Conservation (phyloP, 495 filamentous ascomycete species). For the Aspergillus kassunensis region DNA sequence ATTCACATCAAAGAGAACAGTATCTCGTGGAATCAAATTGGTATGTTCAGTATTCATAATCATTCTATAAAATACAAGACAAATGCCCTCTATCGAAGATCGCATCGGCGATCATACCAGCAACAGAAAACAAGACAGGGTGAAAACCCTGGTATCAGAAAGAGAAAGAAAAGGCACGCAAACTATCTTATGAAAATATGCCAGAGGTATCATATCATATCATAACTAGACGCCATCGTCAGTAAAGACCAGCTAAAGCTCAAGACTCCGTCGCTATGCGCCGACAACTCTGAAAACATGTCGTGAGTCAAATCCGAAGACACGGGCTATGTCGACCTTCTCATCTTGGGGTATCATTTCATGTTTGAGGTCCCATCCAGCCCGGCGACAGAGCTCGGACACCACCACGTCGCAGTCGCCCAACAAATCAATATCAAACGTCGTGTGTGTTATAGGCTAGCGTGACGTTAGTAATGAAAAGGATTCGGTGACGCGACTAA, state of each 20-base stretch:
- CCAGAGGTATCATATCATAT: slow-evolving; percentile 15
- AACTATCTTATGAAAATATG: not conserved
- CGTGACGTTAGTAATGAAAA: slow-evolving; percentile 6
- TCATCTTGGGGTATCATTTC: slow-evolving; percentile 74
- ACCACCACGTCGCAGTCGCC: slow-evolving; percentile 93
- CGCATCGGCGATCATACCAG: not conserved
- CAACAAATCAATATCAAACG: slow-evolving; percentile 92
- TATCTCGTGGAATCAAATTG: not conserved
- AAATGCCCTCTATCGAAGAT: slow-evolving; percentile 9
- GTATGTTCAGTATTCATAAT: slow-evolving; percentile 1
- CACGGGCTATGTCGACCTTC: slow-evolving; percentile 51
- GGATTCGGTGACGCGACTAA: not conserved
- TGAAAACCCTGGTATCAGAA: slow-evolving; percentile 1
- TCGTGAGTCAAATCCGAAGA: slow-evolving; percentile 63
- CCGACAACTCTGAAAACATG: slow-evolving; percentile 55
- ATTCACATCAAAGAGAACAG: too few species aligned
- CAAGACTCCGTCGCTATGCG: slow-evolving; percentile 44
- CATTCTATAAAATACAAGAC: slow-evolving; percentile 11
- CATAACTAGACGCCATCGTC: slow-evolving; percentile 30
- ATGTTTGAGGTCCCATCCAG: slow-evolving; percentile 85
- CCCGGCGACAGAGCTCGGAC: slow-evolving; percentile 78
- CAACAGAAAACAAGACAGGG: not conserved
- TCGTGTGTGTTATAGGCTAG: slow-evolving; percentile 76
- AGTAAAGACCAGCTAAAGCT: slow-evolving; percentile 19
- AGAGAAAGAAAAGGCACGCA: slow-evolving; percentile 1